Evolutionary conservation across 78 protist genomes (phyloP).

Genomic region (Chrysochromulina tobinii): DNA sequence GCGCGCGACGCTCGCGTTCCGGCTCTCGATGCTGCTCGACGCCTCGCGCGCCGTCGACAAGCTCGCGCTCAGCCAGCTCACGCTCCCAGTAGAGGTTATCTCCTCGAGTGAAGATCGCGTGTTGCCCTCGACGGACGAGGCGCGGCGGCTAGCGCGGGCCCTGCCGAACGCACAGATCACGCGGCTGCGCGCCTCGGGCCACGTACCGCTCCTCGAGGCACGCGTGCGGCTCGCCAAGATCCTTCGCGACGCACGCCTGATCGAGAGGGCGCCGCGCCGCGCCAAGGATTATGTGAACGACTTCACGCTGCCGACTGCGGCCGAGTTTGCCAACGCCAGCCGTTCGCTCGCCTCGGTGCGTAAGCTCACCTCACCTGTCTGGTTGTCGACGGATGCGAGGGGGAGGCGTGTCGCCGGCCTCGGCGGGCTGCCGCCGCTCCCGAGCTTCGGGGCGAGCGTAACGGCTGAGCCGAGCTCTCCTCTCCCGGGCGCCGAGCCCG

Average conservation of each 20-base stretch:
- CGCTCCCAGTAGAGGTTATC: background rate
- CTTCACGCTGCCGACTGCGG: background rate
- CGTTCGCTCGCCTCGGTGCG: background rate
- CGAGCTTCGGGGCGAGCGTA: background rate
- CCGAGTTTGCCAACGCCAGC: background rate
- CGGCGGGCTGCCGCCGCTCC: background rate
- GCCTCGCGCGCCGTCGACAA: background rate
- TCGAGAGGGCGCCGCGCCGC: too few species aligned
- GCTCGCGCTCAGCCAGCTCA: too few species aligned
- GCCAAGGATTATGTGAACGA: background rate
- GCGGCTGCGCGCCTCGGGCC: background rate
- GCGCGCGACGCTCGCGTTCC: background rate
- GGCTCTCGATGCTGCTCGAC: background rate
- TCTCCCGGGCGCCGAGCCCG: background rate
- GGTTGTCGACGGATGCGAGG: background rate
- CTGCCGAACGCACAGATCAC: background rate
- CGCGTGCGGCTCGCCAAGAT: background rate
- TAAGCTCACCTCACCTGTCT: background rate
- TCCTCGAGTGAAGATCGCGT: slow-evolving; percentile 2
- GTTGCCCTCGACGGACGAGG: background rate
- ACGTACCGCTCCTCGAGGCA: background rate
- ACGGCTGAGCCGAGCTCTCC: background rate
- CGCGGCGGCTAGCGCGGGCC: background rate
- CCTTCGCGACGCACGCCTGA: background rate
- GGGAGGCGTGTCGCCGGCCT: slow-evolving; percentile 6